These are phyloP conservation scores for Colletotrichum magnum DNA, from an alignment of 2,329 filamentous ascomycete species.

Conservation along the genomic window DNA sequence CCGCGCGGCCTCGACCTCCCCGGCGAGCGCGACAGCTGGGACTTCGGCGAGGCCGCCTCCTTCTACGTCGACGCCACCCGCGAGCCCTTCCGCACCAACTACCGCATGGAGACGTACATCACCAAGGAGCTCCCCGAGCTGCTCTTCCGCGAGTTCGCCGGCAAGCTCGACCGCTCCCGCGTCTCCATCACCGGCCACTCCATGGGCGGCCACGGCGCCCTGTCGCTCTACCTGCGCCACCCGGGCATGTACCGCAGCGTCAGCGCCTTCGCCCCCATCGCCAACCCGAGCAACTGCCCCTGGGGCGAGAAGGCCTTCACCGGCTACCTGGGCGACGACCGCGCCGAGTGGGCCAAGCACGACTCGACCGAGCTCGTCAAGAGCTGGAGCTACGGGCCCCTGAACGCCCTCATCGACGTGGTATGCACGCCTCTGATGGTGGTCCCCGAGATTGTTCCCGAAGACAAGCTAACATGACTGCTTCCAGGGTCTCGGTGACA, in stretches of 20 bases:
- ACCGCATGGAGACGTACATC: conserved; percentile 96
- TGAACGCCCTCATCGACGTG: conserved; percentile 90
- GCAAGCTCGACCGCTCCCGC: conserved; percentile 75
- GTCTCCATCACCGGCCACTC: conserved; percentile 93
- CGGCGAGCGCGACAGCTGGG: conserved; percentile 89
- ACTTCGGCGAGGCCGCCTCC: conserved; percentile 92
- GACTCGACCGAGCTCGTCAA: conserved; percentile 93
- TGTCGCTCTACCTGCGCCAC: conserved; percentile 93
- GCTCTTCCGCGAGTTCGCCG: conserved; percentile 79
- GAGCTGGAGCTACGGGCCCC: conserved; percentile 73
- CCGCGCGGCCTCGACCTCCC: conserved; percentile 85
- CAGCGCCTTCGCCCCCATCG: conserved; percentile 90
- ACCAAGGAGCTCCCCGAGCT: conserved; percentile 86
- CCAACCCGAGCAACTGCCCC: conserved; percentile 86
- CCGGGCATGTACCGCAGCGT: conserved; percentile 91
- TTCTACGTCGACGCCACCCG: conserved; percentile 94
- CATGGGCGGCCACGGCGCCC: conserved; percentile 96
- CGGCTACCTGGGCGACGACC: conserved; percentile 87
- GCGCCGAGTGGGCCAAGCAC: conserved; percentile 86
- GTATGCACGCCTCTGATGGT: conserved; percentile 59
- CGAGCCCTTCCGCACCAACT: conserved; percentile 81
- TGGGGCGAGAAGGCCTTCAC: conserved; percentile 97
- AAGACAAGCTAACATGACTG: neutral
- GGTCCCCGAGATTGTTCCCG: conserved; percentile 43
- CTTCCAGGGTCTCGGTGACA: conserved; percentile 87